A percentile compares a stretch with the other conserved stretches of the same genome.
phyloP scores from a whole-genome alignment of 2,329 filamentous ascomycete genomes.

The Trichoderma polysporum region DNA sequence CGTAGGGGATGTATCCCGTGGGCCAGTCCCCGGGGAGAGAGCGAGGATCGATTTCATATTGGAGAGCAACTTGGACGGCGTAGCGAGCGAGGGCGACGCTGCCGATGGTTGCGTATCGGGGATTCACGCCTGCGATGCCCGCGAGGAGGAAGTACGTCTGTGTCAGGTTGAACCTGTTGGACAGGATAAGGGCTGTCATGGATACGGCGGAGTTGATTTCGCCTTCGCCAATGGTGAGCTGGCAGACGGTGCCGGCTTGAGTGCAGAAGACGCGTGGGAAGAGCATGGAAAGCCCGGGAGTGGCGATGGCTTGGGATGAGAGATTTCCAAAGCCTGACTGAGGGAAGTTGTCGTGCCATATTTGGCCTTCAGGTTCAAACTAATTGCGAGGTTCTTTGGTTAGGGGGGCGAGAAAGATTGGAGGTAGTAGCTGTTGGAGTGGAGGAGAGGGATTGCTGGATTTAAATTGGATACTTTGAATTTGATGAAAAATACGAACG shows the following conservation, averaged over 20 bases:
- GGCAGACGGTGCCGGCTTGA: conserved; percentile 60
- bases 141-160: conserved; percentile 69
- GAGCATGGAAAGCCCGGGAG: conserved; percentile 63
- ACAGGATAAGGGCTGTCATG: conserved; percentile 62
- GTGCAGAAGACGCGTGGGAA: conserved; percentile 67
- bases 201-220: conserved; percentile 75
- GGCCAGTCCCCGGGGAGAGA: conserved; percentile 65
- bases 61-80: conserved; percentile 70
- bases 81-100: conserved; percentile 68
- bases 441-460: background rate
- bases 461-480: background rate
- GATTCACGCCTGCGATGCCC: conserved; percentile 74
- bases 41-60: conserved; percentile 72
- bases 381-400: conserved; percentile 32
- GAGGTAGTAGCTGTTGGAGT: background rate
- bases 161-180: conserved; percentile 60
- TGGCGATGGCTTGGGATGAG: conserved; percentile 54
- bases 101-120: conserved; percentile 63
- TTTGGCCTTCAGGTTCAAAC: conserved; percentile 61
- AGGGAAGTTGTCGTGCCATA: conserved; percentile 58
- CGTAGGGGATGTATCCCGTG: conserved; percentile 69
- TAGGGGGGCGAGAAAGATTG: background rate
- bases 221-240: conserved; percentile 65
- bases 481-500: background rate
- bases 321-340: conserved; percentile 52